These are phyloP conservation scores for Cercospora sojina DNA, from an alignment of 2,329 filamentous ascomycete genomes.

Conservation along the genomic window DNA sequence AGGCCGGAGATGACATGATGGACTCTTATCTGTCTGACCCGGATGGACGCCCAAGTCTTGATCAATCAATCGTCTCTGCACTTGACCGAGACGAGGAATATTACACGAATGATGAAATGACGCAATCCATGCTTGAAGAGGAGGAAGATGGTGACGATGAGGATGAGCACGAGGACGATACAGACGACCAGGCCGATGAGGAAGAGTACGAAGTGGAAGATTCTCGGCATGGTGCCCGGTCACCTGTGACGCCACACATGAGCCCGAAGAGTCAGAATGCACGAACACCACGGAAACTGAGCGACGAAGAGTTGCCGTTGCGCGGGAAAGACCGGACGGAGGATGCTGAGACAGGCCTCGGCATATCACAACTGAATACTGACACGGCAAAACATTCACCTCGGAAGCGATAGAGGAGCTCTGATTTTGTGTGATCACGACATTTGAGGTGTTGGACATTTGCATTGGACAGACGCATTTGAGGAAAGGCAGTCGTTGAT, in stretches of 20 bases:
- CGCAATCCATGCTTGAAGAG: conserved; percentile 22
- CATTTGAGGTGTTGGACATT: neutral
- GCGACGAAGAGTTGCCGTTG: neutral
- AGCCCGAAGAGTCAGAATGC: neutral
- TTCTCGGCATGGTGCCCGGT: conserved; percentile 18
- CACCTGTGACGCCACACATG: conserved; percentile 19
- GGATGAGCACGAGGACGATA: conserved; percentile 20
- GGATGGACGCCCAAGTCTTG: conserved; percentile 21
- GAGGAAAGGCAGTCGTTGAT: neutral
- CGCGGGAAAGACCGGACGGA: neutral
- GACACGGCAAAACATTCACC: neutral
- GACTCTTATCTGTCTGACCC: conserved; percentile 25
- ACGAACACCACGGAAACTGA: conserved; percentile 5
- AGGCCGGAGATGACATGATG: conserved; percentile 29
- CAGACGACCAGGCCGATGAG: conserved; percentile 14
- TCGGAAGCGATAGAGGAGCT: conserved; percentile 1
- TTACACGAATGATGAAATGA: conserved; percentile 19
- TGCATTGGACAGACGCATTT: neutral
- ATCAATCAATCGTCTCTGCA: conserved; percentile 25
- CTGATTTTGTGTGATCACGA: neutral
- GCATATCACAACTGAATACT: conserved; percentile 2
- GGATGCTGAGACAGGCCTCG: conserved; percentile 5
- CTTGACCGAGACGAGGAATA: conserved; percentile 20
- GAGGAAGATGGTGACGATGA: conserved; percentile 33
- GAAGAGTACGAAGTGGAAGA: conserved; percentile 20